A percentile compares a stretch with the other conserved stretches of the same genome.
phyloP scores from a whole-genome alignment of 108 stramenopile species.

The Asterionellopsis glacialis region DNA sequence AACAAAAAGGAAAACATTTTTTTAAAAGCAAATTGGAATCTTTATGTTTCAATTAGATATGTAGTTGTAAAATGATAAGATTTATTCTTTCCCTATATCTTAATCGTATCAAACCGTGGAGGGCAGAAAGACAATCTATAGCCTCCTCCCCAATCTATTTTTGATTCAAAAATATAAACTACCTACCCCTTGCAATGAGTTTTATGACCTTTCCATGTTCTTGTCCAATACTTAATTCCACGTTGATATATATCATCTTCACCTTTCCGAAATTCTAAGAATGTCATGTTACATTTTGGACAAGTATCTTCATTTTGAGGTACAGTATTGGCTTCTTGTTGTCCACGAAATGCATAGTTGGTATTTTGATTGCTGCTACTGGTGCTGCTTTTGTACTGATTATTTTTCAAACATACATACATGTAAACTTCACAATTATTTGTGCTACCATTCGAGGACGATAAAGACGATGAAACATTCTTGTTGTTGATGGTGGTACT shows the following conservation, averaged over 20 bases:
- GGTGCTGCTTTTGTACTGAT: constrained; percentile 25
- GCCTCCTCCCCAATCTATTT: too few relatives aligned
- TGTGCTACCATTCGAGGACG: not conserved
- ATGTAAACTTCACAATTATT: constrained; percentile 32
- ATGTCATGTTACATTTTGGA: constrained; percentile 30
- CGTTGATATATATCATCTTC: constrained; percentile 37
- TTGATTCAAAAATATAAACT: too few relatives aligned
- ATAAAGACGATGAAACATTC: too few relatives aligned
- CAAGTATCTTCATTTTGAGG: constrained; percentile 33
- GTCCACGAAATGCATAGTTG: constrained; percentile 12
- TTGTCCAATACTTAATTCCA: constrained; percentile 50
- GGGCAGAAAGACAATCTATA: too few relatives aligned
- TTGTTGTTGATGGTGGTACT: too few relatives aligned
- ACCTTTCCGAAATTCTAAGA: constrained; percentile 48
- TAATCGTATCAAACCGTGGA: too few relatives aligned
- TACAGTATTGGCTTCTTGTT: not conserved
- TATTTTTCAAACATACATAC: constrained; percentile 50
- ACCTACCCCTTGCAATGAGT: constrained; percentile 61
- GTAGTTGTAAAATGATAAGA: too few relatives aligned
- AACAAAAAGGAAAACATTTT: too few relatives aligned
- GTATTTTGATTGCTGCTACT: constrained; percentile 14
- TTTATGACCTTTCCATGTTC: constrained; percentile 58
- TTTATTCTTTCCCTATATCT: too few relatives aligned
- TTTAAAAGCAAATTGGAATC: too few relatives aligned
- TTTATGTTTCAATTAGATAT: too few relatives aligned